Conservation (phyloP, 2,329 filamentous ascomycete species). For the Paraphoma sp. region DNA sequence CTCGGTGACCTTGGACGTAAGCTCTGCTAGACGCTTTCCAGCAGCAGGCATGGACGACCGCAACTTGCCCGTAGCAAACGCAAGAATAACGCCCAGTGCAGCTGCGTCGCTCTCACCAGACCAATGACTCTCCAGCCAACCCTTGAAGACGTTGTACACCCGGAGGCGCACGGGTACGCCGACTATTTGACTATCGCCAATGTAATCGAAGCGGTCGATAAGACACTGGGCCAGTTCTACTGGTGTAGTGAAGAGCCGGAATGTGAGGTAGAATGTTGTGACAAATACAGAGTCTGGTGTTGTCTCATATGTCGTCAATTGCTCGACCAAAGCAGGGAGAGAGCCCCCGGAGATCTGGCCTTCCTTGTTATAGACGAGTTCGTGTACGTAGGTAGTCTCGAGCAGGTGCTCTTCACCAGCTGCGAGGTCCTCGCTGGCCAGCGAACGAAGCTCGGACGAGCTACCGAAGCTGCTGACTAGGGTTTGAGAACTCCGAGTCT, state of each 20-base stretch:
- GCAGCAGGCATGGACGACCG: constrained; percentile 73
- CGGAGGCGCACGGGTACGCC: constrained; percentile 83
- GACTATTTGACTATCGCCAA: constrained; percentile 76
- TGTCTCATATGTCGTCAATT: constrained; percentile 88
- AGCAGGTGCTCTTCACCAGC: constrained; percentile 84
- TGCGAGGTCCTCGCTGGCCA: constrained; percentile 74
- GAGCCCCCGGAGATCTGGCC: constrained; percentile 94
- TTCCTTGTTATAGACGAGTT: constrained; percentile 92
- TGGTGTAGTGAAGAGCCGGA: constrained; percentile 88
- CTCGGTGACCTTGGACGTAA: constrained; percentile 79
- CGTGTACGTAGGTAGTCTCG: constrained; percentile 90
- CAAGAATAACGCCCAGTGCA: constrained; percentile 76
- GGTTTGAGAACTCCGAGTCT: constrained; percentile 66
- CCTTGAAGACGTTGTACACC: constrained; percentile 96
- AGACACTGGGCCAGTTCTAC: constrained; percentile 78
- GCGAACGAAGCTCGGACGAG: constrained; percentile 66
- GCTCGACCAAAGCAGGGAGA: constrained; percentile 88
- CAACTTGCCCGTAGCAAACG: constrained; percentile 80
- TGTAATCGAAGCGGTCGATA: constrained; percentile 92
- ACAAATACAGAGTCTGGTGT: constrained; percentile 92
- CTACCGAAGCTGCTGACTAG: constrained; percentile 68
- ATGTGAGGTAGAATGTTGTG: constrained; percentile 94
- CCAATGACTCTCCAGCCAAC: constrained; percentile 97
- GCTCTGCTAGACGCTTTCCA: constrained; percentile 78
- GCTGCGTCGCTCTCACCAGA: constrained; percentile 78